A percentile compares a stretch with the other conserved stretches of the same genome.
Evolutionary conservation across 1,139 yeast species (phyloP).

Genomic region (Pichia cactophila): DNA sequence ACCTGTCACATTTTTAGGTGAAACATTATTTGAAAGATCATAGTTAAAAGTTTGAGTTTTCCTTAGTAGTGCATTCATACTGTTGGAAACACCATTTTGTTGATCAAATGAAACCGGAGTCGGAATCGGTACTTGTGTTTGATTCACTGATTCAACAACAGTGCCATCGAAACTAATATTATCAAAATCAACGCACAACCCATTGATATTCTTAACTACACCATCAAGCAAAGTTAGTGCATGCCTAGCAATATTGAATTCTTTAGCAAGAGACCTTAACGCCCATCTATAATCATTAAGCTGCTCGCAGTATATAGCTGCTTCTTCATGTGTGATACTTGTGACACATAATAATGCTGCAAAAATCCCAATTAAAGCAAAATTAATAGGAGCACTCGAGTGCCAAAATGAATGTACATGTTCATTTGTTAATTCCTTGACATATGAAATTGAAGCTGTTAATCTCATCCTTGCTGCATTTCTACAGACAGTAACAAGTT

Average conservation of each 20-base stretch:
- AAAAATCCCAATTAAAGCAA: constrained; percentile 78
- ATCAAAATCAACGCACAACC: constrained; percentile 34
- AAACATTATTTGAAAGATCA: constrained; percentile 7
- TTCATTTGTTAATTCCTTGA: constrained; percentile 66
- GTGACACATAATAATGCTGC: constrained; percentile 71
- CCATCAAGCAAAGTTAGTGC: constrained; percentile 64
- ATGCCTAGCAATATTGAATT: constrained; percentile 65
- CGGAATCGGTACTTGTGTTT: background rate
- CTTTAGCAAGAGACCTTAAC: constrained; percentile 61
- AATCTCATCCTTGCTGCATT: constrained; percentile 78
- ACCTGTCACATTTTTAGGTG: constrained; percentile 6
- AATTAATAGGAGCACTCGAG: constrained; percentile 66
- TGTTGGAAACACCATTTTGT: background rate
- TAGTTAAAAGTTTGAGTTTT: background rate
- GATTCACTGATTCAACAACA: background rate
- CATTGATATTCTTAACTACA: constrained; percentile 60
- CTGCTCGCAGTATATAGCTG: constrained; percentile 55
- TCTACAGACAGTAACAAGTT: constrained; percentile 64
- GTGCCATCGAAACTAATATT: constrained; percentile 1
- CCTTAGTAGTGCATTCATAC: background rate
- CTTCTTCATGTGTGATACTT: constrained; percentile 52
- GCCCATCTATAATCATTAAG: constrained; percentile 71
- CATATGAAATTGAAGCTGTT: constrained; percentile 74
- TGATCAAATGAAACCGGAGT: background rate
- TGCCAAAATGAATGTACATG: constrained; percentile 89